phyloP scores from a whole-genome alignment of 2,329 filamentous ascomycete genomes.

The Tolypocladium pustulatum region DNA sequence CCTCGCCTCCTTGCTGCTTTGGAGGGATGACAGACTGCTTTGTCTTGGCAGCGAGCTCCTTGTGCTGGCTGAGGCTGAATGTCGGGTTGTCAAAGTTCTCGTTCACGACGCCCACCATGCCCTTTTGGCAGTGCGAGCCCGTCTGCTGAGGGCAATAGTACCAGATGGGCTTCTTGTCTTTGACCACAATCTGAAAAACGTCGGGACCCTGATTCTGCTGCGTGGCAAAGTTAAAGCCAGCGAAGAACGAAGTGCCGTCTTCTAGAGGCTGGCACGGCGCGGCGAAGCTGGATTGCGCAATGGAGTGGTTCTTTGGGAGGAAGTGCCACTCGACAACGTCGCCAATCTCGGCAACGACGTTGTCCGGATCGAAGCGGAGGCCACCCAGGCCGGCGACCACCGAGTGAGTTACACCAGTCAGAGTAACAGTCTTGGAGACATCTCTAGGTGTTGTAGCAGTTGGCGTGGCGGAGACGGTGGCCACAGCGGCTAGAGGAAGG shows the following conservation, averaged over 20 bases:
- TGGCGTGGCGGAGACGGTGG: constrained; percentile 19
- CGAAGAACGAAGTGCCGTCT: constrained; percentile 29
- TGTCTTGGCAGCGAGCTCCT: constrained; percentile 18
- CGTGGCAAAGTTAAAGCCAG: constrained; percentile 32
- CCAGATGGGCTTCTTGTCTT: constrained; percentile 30
- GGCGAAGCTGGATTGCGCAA: constrained; percentile 31
- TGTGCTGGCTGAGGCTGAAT: constrained; percentile 22
- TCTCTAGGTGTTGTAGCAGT: constrained; percentile 16
- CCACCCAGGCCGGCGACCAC: constrained; percentile 33
- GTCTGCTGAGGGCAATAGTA: constrained; percentile 32
- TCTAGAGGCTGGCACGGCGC: constrained; percentile 30
- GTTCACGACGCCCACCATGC: constrained; percentile 38
- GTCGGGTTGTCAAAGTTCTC: constrained; percentile 22
- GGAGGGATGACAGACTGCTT: constrained; percentile 15
- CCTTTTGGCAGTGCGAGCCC: constrained; percentile 34
- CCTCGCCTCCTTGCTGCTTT: constrained; percentile 17
- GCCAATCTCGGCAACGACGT: constrained; percentile 35
- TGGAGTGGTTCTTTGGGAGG: constrained; percentile 39
- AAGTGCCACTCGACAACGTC: constrained; percentile 46
- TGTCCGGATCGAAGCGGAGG: constrained; percentile 39
- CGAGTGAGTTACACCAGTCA: constrained; percentile 32
- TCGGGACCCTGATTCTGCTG: constrained; percentile 22
- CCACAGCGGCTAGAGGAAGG: constrained; percentile 7
- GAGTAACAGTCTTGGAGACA: constrained; percentile 21
- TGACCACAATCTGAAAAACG: constrained; percentile 34